Percentiles rank a stretch among this genome's conserved stretches.
Evolutionary conservation across 192 early-diverging fungal species (phyloP).

Genomic region (Allomyces javanicus): DNA sequence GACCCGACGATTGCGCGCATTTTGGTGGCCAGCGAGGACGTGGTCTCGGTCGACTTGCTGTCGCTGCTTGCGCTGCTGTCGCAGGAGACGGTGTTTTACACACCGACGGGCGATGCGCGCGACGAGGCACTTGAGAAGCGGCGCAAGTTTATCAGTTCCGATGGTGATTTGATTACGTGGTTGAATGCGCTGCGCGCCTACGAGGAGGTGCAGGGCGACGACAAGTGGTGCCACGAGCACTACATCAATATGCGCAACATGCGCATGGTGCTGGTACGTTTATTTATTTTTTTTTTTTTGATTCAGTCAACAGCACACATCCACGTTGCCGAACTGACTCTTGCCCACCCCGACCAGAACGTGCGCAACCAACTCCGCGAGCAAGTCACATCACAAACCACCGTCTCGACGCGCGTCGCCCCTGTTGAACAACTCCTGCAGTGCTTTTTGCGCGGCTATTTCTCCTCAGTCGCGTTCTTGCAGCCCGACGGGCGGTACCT

Average conservation of each 20-base stretch:
- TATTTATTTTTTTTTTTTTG: slow-evolving; percentile 3
- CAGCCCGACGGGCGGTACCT: slow-evolving; percentile 74
- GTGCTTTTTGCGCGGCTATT: slow-evolving; percentile 77
- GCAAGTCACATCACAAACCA: slow-evolving; percentile 19
- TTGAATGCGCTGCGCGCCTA: slow-evolving; percentile 67
- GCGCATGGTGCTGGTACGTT: slow-evolving; percentile 50
- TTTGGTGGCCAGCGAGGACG: neutral
- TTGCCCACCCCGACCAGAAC: slow-evolving; percentile 23
- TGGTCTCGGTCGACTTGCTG: neutral
- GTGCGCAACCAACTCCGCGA: slow-evolving; percentile 67
- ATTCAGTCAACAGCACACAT: neutral
- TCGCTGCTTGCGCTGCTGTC: slow-evolving; percentile 55
- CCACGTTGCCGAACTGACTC: neutral
- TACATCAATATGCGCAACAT: slow-evolving; percentile 76
- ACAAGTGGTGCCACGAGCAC: slow-evolving; percentile 76
- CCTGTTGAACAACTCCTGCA: slow-evolving; percentile 45
- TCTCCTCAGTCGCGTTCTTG: slow-evolving; percentile 65
- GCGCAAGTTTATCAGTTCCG: slow-evolving; percentile 55
- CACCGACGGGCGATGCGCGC: slow-evolving; percentile 62
- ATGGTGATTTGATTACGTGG: slow-evolving; percentile 87
- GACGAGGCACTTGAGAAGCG: slow-evolving; percentile 65
- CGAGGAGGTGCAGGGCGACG: slow-evolving; percentile 52
- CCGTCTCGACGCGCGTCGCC: neutral
- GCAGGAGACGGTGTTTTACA: slow-evolving; percentile 74
- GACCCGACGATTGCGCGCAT: slow-evolving; percentile 57